Evolutionary conservation across 768 basidiomycete species (phyloP).

Genomic region (Calocera viscosa): DNA sequence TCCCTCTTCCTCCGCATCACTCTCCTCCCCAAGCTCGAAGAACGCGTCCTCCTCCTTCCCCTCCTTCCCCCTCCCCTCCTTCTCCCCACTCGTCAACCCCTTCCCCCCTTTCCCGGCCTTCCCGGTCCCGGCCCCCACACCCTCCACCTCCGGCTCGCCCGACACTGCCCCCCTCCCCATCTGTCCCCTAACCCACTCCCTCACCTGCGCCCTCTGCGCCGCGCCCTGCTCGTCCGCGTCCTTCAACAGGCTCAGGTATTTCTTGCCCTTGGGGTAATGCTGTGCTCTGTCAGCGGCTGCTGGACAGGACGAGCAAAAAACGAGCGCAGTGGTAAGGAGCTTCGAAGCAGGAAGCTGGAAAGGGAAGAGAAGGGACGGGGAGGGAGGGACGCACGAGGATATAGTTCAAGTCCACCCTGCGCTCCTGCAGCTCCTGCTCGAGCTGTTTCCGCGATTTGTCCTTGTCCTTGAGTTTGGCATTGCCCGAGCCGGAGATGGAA

Average conservation of each 20-base stretch:
- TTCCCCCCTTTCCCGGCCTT: neutral
- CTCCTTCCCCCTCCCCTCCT: neutral
- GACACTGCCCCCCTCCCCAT: conserved; percentile 52
- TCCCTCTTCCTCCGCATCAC: neutral
- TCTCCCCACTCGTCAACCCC: neutral
- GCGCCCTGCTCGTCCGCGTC: conserved; percentile 36
- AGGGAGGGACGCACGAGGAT: conserved; percentile 45
- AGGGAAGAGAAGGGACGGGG: neutral
- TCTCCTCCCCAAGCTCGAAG: neutral
- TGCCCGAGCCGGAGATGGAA: conserved; percentile 20
- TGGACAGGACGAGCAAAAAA: neutral
- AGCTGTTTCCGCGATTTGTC: conserved; percentile 32
- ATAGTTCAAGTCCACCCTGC: conserved; percentile 86
- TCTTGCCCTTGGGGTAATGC: conserved; percentile 75
- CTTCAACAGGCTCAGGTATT: conserved; percentile 86
- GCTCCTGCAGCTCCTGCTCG: conserved; percentile 40
- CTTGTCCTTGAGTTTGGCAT: neutral
- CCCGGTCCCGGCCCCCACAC: neutral
- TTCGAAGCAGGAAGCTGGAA: neutral
- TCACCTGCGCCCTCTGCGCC: conserved; percentile 39
- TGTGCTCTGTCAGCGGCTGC: conserved; percentile 22
- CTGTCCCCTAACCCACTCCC: conserved; percentile 42
- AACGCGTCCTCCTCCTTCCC: neutral
- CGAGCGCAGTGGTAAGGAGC: conserved; percentile 9
- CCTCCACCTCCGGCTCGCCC: conserved; percentile 43